Percentiles rank a stretch among this genome's conserved stretches.
Conservation (phyloP, 176 grass and related monocot genomes). For the Musa itinerans region DNA sequence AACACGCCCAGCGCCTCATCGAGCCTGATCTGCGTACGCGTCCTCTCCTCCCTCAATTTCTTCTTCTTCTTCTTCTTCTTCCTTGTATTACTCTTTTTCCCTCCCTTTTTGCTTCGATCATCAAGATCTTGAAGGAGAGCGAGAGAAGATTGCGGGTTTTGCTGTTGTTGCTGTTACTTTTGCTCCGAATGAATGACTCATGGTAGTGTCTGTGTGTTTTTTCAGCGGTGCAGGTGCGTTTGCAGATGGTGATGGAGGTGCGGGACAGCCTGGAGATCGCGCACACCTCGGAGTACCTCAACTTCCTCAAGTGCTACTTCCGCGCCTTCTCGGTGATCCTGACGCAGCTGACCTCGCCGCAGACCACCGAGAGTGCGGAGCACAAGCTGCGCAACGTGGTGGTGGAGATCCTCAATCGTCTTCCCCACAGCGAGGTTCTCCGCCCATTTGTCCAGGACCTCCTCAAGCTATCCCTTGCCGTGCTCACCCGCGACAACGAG, state of each 20-base stretch:
- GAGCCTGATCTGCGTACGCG: conserved; percentile 68
- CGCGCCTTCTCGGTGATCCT: conserved; percentile 90
- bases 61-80: neutral
- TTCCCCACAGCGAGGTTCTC: conserved; percentile 96
- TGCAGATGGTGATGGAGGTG: conserved; percentile 89
- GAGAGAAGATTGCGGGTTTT: neutral
- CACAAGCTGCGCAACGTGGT: conserved; percentile 96
- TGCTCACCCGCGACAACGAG: conserved; percentile 88
- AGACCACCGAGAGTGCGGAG: conserved; percentile 58
- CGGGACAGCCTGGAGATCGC: conserved; percentile 90
- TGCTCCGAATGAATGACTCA: conserved; percentile 4
- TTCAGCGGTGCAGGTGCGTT: conserved; percentile 53
- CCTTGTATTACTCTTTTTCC: neutral
- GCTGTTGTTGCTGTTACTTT: neutral
- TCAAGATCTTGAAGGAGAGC: neutral
- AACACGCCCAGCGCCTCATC: conserved; percentile 77
- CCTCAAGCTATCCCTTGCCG: conserved; percentile 86
- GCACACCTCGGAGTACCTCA: conserved; percentile 90
- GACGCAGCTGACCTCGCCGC: conserved; percentile 49
- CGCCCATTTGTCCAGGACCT: conserved; percentile 94
- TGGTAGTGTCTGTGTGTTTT: too few relatives aligned
- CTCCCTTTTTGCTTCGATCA: neutral
- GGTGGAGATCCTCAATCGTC: conserved; percentile 92
- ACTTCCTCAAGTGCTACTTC: conserved; percentile 90
- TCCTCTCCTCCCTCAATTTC: neutral